Base-by-base conservation (phyloP, 192 early-diverging fungal genomes). In the Lobosporangium transversale region DNA sequence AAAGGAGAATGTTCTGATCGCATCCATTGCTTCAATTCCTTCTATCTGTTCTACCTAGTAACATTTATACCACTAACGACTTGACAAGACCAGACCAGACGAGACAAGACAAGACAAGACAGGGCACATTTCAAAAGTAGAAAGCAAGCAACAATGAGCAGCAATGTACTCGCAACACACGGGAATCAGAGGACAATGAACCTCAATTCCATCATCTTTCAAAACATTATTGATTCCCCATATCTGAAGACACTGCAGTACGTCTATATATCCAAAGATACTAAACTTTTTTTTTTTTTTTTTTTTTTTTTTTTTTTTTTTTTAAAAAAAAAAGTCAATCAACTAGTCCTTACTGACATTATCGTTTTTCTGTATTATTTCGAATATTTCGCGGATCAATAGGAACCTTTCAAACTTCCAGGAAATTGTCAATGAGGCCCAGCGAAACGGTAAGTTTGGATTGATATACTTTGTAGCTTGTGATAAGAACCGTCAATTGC, bases 171-270 rank as follows among this genome's bases (percentile, higher is more conserved):
- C 24, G 87, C 90, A 47, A 92, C 91, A 8, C 85, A 82, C 66
- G 93, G 93, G 24, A 94, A 90, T 70, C 89, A 85, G 51, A 78
- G 68, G 44, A 93, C 91, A 17, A 95, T 95, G 93, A 95, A 95
- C 78, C 66, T 95, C 68, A 92, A 93, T 74, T 83, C 85, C 18
- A 78, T 90, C 53, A 68, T 90, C 31, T 87, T 86, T 54, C 86
- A 92, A 58, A 91, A 91, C 65, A 91, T 95, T 53, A 80, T 89
- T 26, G 81, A 85, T 4, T 91, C 89, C 3, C 89, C 87, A 21
- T 95, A 95, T 68, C 93, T 94, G 65, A 90, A 90, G 53, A 79
- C 81, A 17, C 64, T 95, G 18, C 88, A 86, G 89, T 91, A 83
- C 71, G 89, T 82, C 44, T 32, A 62, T 44, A n/a, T 12, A 31